Conservation (phyloP, 2,329 filamentous ascomycete species). For the Alternaria ventricosa region DNA sequence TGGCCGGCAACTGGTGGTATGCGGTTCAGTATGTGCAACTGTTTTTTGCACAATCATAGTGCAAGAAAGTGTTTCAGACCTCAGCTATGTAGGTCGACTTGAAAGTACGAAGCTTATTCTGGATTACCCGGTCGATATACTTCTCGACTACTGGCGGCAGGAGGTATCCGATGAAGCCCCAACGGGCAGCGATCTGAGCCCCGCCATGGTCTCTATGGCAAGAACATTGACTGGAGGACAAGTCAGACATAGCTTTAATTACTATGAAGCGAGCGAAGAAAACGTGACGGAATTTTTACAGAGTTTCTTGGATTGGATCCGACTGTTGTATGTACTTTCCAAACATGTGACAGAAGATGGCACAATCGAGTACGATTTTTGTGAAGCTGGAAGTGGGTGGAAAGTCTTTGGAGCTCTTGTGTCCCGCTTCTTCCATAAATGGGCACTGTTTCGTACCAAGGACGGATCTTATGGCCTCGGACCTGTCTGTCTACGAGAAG, state of each 20-base stretch:
- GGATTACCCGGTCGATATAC: neutral
- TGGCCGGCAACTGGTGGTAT: neutral
- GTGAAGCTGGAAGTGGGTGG: neutral
- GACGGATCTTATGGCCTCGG: neutral
- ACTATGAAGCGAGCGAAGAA: neutral
- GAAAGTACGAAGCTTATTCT: neutral
- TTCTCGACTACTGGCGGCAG: neutral
- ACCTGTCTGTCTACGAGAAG: neutral
- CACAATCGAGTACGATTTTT: neutral
- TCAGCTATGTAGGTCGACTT: neutral
- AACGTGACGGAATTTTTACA: neutral
- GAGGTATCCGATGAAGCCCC: neutral
- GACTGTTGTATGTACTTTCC: neutral
- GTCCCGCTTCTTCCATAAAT: neutral
- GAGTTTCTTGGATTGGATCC: neutral
- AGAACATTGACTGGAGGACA: neutral
- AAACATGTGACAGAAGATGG: neutral
- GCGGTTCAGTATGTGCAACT: neutral
- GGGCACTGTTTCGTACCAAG: neutral
- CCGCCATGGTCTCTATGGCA: neutral
- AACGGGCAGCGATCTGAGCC: neutral
- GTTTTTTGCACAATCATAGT: rapidly evolving
- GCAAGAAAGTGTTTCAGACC: neutral
- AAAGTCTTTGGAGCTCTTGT: neutral
- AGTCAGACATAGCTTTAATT: neutral